Conservation (phyloP, 2,329 filamentous ascomycete genomes). For the Phyllosticta citriasiana region DNA sequence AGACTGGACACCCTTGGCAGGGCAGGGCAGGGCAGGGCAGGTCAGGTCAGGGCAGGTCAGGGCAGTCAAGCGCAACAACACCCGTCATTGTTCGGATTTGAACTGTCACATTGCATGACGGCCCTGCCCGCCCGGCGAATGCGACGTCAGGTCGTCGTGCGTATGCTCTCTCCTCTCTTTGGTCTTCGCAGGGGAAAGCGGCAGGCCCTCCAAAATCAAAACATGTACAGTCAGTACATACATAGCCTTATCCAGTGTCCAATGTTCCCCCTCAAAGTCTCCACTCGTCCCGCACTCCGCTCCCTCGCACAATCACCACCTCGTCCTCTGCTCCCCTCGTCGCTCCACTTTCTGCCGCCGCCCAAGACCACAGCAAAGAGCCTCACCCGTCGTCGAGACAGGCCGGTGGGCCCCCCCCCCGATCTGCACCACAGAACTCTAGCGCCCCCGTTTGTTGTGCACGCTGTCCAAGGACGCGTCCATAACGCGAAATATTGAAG, state of each 20-base stretch:
- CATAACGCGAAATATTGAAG: background rate
- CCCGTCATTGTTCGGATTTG: too few species aligned
- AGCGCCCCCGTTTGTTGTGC: background rate
- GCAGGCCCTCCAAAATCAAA: too few species aligned
- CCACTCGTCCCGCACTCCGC: background rate
- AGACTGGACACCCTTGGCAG: too few species aligned
- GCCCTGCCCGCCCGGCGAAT: too few species aligned
- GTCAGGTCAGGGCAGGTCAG: too few species aligned
- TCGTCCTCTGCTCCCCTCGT: background rate
- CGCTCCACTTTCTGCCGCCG: conserved; percentile 8
- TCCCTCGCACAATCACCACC: background rate
- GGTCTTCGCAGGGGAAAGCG: too few species aligned
- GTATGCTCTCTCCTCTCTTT: too few species aligned
- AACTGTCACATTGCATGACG: too few species aligned
- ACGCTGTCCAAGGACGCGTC: background rate
- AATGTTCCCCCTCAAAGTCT: background rate
- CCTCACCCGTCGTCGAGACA: background rate
- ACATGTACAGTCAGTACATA: too few species aligned
- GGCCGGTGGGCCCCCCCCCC: background rate
- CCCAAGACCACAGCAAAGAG: background rate
- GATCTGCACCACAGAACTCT: conserved; percentile 1
- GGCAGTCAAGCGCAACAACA: too few species aligned
- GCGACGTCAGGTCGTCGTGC: too few species aligned
- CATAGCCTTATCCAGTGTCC: background rate
- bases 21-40: too few species aligned